Evolutionary conservation across 768 basidiomycete genomes (phyloP).

Genomic region (Xerocomellus dryophilus): DNA sequence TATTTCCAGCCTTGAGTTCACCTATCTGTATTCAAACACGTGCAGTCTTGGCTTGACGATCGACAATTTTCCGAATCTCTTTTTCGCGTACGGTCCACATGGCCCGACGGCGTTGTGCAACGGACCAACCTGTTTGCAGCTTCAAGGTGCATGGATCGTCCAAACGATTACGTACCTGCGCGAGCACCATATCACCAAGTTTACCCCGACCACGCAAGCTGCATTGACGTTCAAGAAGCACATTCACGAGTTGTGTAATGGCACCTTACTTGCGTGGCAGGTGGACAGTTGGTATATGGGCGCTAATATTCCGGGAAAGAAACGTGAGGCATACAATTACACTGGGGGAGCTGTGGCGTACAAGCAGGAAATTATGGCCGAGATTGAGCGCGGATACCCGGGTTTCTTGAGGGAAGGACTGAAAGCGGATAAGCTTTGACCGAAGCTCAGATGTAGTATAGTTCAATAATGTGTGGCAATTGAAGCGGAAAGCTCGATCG

Average conservation of each 20-base stretch:
- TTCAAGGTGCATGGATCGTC: slow-evolving; percentile 9
- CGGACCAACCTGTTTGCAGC: slow-evolving; percentile 2
- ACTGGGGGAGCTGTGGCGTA: background rate
- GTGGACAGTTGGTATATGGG: slow-evolving; percentile 8
- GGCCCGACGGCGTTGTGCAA: slow-evolving; percentile 11
- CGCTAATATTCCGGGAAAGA: slow-evolving; percentile 11
- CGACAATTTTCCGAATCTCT: slow-evolving; percentile 15
- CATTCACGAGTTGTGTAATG: background rate
- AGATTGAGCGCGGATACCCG: slow-evolving; percentile 11
- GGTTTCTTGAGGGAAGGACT: slow-evolving; percentile 9
- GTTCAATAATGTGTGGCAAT: no score
- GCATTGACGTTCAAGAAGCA: slow-evolving; percentile 11
- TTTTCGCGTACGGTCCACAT: slow-evolving; percentile 10
- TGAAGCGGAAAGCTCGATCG: no score
- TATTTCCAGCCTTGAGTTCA: background rate
- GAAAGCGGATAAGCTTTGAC: no score
- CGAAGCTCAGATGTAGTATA: no score
- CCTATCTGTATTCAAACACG: background rate
- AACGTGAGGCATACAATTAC: slow-evolving; percentile 8
- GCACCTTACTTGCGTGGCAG: background rate
- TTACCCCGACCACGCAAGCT: slow-evolving; percentile 6
- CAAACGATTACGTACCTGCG: slow-evolving; percentile 10
- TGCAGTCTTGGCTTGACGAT: slow-evolving; percentile 16
- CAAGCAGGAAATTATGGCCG: background rate
- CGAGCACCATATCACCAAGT: slow-evolving; percentile 13